Percentiles rank a stretch among this genome's conserved stretches.
phyloP scores from a whole-genome alignment of 495 filamentous ascomycete species.

The Penicillium pancosmium region DNA sequence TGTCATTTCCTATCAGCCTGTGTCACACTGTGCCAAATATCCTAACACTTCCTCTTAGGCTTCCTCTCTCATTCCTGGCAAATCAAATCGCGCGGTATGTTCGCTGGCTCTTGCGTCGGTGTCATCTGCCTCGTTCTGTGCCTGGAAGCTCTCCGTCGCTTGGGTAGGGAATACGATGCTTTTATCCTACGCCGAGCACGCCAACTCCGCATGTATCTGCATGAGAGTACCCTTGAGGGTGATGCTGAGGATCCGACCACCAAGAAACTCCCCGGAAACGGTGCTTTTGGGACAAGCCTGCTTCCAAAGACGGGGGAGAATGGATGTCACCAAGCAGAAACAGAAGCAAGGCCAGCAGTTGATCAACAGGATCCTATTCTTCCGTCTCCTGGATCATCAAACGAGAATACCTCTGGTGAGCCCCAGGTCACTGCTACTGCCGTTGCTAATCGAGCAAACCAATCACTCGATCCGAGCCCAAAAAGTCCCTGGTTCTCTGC shows the following conservation, averaged over 20 bases:
- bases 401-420: background rate
- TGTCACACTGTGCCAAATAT: too few species aligned
- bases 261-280: background rate
- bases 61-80: conserved; percentile 70
- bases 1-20: background rate
- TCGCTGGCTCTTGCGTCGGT: conserved; percentile 73
- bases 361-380: background rate
- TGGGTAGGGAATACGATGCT: conserved; percentile 61
- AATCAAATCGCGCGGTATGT: conserved; percentile 60
- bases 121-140: conserved; percentile 62
- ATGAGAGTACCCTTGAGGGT: background rate
- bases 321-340: background rate
- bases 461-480: too few species aligned
- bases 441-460: too few species aligned
- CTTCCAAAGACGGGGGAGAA: background rate
- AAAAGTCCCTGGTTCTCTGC: too few species aligned
- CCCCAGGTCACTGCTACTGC: background rate
- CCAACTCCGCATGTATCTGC: conserved; percentile 20
- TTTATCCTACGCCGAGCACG: conserved; percentile 52
- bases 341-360: background rate
- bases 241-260: background rate
- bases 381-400: background rate
- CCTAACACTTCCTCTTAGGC: conserved; percentile 30
- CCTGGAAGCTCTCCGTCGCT: conserved; percentile 65
- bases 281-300: background rate